phyloP scores from a whole-genome alignment of 2,329 filamentous ascomycete genomes.

The Epichloe glyceriae region DNA sequence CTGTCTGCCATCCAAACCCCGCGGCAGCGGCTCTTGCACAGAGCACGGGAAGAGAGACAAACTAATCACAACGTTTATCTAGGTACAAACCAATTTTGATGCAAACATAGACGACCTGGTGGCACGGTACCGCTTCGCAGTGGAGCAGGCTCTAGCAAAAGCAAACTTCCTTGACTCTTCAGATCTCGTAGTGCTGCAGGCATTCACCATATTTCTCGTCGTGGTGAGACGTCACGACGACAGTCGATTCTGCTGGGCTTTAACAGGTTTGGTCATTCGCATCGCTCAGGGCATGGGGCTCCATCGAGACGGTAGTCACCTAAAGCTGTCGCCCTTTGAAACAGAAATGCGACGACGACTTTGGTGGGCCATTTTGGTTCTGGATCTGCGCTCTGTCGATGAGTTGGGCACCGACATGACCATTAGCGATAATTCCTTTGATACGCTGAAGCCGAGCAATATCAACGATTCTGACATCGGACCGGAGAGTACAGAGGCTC shows the following conservation, averaged over 20 bases:
- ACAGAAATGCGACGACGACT: slow-evolving; percentile 46
- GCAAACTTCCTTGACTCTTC: slow-evolving; percentile 45
- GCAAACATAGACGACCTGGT: slow-evolving; percentile 31
- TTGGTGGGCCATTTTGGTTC: slow-evolving; percentile 46
- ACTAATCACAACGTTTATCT: background rate
- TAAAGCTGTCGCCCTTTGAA: slow-evolving; percentile 43
- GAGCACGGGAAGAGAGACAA: background rate
- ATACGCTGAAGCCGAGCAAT: slow-evolving; percentile 36
- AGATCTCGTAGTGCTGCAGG: slow-evolving; percentile 44
- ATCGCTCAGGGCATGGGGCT: slow-evolving; percentile 48
- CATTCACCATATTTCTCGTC: slow-evolving; percentile 42
- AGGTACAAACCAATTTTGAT: slow-evolving; percentile 28
- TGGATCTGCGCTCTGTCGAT: slow-evolving; percentile 43
- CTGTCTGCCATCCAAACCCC: too few relatives aligned
- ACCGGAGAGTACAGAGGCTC: slow-evolving; percentile 33
- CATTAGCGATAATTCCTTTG: slow-evolving; percentile 28
- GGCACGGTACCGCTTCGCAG: slow-evolving; percentile 36
- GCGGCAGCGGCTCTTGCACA: background rate
- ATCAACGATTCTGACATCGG: slow-evolving; percentile 36
- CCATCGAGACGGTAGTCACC: slow-evolving; percentile 39
- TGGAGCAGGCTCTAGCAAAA: slow-evolving; percentile 43
- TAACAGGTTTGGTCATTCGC: slow-evolving; percentile 44
- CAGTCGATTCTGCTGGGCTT: slow-evolving; percentile 45
- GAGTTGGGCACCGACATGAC: slow-evolving; percentile 36
- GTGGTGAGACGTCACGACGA: slow-evolving; percentile 34